A percentile compares a stretch with the other conserved stretches of the same genome.
These are phyloP conservation scores for Pythium sukuiense DNA, from an alignment of 352 stramenopile genomes.

Conservation along the genomic window DNA sequence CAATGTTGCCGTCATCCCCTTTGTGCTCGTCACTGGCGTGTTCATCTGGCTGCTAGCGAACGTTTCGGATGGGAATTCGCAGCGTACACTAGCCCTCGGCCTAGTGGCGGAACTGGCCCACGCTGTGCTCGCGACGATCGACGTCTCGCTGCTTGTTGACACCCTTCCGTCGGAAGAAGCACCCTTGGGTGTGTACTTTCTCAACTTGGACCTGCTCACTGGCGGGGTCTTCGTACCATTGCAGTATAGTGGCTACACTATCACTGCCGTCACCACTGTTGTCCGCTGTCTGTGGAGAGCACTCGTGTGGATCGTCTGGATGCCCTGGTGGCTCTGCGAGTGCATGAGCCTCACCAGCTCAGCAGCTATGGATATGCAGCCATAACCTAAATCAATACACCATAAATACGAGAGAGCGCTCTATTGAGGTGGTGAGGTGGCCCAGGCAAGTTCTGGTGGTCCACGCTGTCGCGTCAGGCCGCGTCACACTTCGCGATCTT, in stretches of 20 bases:
- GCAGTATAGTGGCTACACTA: background rate
- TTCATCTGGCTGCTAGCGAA: background rate
- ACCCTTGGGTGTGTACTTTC: background rate
- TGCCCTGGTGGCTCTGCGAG: background rate
- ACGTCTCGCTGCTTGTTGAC: background rate
- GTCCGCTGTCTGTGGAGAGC: background rate
- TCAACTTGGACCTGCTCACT: background rate
- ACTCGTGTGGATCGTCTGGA: background rate
- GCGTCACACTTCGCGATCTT: background rate
- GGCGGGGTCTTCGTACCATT: background rate
- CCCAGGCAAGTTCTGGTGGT: constrained; percentile 12
- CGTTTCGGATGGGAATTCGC: background rate
- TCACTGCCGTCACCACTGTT: background rate
- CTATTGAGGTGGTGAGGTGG: background rate
- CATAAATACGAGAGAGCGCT: background rate
- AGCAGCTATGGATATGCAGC: background rate
- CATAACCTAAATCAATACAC: background rate
- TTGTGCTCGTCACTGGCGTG: background rate
- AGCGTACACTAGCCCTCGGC: background rate
- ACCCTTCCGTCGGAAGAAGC: background rate
- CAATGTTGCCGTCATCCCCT: background rate
- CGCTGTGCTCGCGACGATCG: background rate
- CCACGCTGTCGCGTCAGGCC: constrained; percentile 9
- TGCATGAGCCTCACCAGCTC: too few species aligned
- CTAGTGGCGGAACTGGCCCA: background rate